These are phyloP conservation scores for Fusarium dimerum DNA, from an alignment of 2,329 filamentous ascomycete species.

Conservation along the genomic window DNA sequence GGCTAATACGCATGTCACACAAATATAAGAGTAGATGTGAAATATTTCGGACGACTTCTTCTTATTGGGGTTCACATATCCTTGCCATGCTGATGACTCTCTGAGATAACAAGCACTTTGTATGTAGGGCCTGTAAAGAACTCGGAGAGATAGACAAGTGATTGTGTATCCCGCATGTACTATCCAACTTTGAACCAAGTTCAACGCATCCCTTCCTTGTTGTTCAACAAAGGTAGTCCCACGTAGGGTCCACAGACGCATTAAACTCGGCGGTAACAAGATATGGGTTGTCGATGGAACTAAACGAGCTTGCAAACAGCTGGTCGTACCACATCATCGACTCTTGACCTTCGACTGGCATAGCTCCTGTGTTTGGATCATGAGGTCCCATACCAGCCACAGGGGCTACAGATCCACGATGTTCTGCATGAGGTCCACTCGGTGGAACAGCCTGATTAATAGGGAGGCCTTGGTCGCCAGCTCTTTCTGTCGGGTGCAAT, in stretches of 20 bases:
- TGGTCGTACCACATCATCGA: slow-evolving; percentile 39
- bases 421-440: background rate
- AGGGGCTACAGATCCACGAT: background rate
- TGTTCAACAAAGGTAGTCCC: slow-evolving; percentile 25
- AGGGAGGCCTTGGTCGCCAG: background rate
- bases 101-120: too few species aligned
- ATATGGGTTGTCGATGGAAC: slow-evolving; percentile 36
- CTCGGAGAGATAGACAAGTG: too few species aligned
- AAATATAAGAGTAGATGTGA: too few species aligned
- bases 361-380: slow-evolving; percentile 5
- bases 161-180: too few species aligned
- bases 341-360: slow-evolving; percentile 33
- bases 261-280: slow-evolving; percentile 35
- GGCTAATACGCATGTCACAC: too few species aligned
- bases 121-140: too few species aligned
- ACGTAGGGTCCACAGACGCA: slow-evolving; percentile 34
- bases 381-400: background rate
- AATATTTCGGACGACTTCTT: too few species aligned
- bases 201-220: too few species aligned
- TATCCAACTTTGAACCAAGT: too few species aligned
- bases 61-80: too few species aligned
- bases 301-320: slow-evolving; percentile 36
- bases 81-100: too few species aligned
- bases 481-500: background rate
- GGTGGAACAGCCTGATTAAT: background rate